Evolutionary conservation across 352 stramenopile genomes (phyloP).

Genomic region (Phytopythium mirpurense): DNA sequence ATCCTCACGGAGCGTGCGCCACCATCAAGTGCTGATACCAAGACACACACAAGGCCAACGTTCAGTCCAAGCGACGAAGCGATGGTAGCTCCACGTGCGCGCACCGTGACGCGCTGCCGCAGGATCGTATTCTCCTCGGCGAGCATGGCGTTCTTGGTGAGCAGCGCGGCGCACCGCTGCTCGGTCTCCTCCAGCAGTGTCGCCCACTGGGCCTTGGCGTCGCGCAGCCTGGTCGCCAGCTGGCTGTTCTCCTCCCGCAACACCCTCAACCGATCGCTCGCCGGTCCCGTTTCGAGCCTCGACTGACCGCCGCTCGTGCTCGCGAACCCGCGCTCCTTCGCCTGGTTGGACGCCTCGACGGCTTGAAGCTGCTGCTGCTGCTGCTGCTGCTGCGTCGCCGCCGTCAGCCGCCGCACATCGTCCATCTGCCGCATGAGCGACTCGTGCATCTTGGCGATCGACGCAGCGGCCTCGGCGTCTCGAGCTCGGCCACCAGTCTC

Average conservation of each 20-base stretch:
- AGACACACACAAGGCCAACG: neutral
- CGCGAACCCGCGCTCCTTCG: neutral
- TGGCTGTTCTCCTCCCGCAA: constrained; percentile 25
- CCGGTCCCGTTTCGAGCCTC: neutral
- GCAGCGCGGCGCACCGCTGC: constrained; percentile 44
- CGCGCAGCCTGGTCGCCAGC: constrained; percentile 29
- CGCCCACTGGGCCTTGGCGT: constrained; percentile 38
- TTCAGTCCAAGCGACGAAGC: neutral
- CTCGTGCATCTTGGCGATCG: constrained; percentile 35
- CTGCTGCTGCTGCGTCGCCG: constrained; percentile 13
- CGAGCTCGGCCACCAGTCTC: constrained; percentile 5
- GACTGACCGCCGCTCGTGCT: neutral
- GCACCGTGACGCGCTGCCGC: constrained; percentile 24
- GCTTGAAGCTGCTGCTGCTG: constrained; percentile 8
- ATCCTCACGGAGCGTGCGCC: constrained; percentile 1
- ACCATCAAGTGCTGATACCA: neutral
- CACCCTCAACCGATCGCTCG: constrained; percentile 7
- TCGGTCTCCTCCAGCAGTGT: constrained; percentile 45
- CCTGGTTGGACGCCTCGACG: neutral
- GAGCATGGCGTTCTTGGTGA: constrained; percentile 75
- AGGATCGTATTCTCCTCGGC: constrained; percentile 53
- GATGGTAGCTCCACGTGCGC: neutral
- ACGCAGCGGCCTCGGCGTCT: constrained; percentile 6
- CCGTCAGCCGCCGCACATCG: constrained; percentile 30
- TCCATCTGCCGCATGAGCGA: constrained; percentile 33